phyloP scores from a whole-genome alignment of 306 rosid genomes.

The Prosopis cineraria region DNA sequence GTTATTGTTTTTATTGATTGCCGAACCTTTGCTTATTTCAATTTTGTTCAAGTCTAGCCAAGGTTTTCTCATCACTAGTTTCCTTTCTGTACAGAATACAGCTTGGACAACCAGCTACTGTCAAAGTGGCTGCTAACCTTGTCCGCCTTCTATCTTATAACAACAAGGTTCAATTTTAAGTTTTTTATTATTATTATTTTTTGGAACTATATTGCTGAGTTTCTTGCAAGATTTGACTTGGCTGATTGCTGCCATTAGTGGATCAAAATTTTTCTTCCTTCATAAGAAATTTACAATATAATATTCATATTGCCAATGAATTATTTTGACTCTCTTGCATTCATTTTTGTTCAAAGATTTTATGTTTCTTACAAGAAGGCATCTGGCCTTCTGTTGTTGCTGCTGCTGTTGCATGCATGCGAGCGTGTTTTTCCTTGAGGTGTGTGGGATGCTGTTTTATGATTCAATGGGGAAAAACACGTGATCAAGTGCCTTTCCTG shows the following conservation, averaged over 20 bases:
- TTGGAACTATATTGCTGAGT: constrained; percentile 16
- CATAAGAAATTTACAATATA: neutral
- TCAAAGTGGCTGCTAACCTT: constrained; percentile 91
- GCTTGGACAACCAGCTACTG: constrained; percentile 96
- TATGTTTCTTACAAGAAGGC: neutral
- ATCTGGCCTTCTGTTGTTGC: too few relatives aligned
- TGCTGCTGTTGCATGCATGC: too few relatives aligned
- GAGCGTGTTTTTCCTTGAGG: too few relatives aligned
- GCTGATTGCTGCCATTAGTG: neutral
- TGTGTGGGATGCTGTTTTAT: neutral
- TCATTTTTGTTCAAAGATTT: neutral
- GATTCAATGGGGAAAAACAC: neutral
- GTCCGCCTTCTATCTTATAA: constrained; percentile 80
- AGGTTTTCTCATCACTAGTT: constrained; percentile 10
- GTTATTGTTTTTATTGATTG: neutral
- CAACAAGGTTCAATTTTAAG: constrained; percentile 73
- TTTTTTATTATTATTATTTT: constrained; percentile 1
- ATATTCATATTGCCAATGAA: constrained; percentile 6
- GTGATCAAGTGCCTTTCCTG: neutral
- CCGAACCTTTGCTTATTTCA: neutral
- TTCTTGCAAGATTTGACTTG: neutral
- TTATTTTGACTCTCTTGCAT: neutral
- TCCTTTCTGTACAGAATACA: constrained; percentile 66
- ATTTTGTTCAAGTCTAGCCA: constrained; percentile 15
- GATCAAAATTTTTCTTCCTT: neutral